A percentile compares a stretch with the other conserved stretches of the same genome.
phyloP scores from a whole-genome alignment of 2,329 filamentous ascomycete genomes.

The Paecilomyces sp. region DNA sequence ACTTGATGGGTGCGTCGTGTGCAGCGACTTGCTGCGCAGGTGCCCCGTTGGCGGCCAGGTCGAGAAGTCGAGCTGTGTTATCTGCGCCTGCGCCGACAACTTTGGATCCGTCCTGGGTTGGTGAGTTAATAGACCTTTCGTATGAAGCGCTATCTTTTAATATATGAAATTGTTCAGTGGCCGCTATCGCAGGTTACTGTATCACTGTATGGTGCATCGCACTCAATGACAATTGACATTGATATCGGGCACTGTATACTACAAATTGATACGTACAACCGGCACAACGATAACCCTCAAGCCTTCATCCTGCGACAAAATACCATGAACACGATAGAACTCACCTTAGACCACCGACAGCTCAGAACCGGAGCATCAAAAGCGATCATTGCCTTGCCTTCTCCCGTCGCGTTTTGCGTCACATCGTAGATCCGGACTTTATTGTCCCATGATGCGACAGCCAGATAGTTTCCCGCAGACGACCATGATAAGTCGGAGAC shows the following conservation, averaged over 20 bases:
- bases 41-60: slow-evolving; percentile 51
- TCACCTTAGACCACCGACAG: slow-evolving; percentile 70
- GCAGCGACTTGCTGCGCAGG: slow-evolving; percentile 57
- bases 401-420: slow-evolving; percentile 57
- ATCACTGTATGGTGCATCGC: no score
- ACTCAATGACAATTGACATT: no score
- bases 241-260: no score
- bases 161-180: no score
- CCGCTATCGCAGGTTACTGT: no score
- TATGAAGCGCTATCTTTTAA: not conserved
- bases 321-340: slow-evolving; percentile 13
- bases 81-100: slow-evolving; percentile 71
- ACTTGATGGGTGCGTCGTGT: slow-evolving; percentile 62
- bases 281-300: not conserved
- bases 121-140: slow-evolving; percentile 1
- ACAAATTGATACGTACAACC: no score
- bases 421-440: slow-evolving; percentile 85
- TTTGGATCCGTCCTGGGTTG: slow-evolving; percentile 65
- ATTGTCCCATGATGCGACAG: slow-evolving; percentile 80
- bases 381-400: slow-evolving; percentile 68
- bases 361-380: slow-evolving; percentile 69
- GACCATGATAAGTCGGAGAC: slow-evolving; percentile 72
- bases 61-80: slow-evolving; percentile 71
- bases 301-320: not conserved
- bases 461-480: slow-evolving; percentile 61